Conservation (phyloP, 2,329 filamentous ascomycete species). For the Coleophoma crateriformis region DNA sequence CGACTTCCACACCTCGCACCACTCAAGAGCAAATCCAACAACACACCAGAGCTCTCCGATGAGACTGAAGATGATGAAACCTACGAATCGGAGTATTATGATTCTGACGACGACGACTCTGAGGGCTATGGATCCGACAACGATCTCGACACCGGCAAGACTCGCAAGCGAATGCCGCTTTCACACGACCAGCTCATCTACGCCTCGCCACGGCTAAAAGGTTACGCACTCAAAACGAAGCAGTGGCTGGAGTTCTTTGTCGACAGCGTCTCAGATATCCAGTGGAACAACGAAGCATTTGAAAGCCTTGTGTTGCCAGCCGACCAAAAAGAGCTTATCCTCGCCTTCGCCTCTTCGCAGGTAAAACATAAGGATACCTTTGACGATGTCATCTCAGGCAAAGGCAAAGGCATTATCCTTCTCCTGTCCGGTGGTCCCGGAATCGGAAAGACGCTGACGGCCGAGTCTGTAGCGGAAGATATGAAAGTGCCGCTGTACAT, state of each 20-base stretch:
- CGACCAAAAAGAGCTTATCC: constrained; percentile 45
- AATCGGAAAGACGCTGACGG: constrained; percentile 39
- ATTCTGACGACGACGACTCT: background rate
- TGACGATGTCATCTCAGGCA: constrained; percentile 47
- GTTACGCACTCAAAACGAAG: constrained; percentile 42
- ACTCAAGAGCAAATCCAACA: constrained; percentile 11
- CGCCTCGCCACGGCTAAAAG: constrained; percentile 35
- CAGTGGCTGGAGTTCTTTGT: constrained; percentile 45
- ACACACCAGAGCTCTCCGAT: background rate
- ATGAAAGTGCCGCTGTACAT: constrained; percentile 20
- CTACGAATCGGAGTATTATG: background rate
- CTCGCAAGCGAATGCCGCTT: constrained; percentile 22
- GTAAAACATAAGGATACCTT: constrained; percentile 34
- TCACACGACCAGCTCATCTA: constrained; percentile 35
- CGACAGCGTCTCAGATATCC: constrained; percentile 36
- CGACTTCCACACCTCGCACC: constrained; percentile 6
- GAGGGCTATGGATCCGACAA: constrained; percentile 2
- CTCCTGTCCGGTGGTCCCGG: constrained; percentile 42
- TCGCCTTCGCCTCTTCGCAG: constrained; percentile 43
- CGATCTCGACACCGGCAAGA: constrained; percentile 4
- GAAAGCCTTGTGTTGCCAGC: constrained; percentile 41
- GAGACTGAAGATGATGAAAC: background rate
- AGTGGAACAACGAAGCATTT: constrained; percentile 44
- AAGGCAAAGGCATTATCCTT: constrained; percentile 45
- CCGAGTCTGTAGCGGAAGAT: constrained; percentile 22